phyloP scores from a whole-genome alignment of 352 stramenopile species.

The Phytophthora capsici region DNA sequence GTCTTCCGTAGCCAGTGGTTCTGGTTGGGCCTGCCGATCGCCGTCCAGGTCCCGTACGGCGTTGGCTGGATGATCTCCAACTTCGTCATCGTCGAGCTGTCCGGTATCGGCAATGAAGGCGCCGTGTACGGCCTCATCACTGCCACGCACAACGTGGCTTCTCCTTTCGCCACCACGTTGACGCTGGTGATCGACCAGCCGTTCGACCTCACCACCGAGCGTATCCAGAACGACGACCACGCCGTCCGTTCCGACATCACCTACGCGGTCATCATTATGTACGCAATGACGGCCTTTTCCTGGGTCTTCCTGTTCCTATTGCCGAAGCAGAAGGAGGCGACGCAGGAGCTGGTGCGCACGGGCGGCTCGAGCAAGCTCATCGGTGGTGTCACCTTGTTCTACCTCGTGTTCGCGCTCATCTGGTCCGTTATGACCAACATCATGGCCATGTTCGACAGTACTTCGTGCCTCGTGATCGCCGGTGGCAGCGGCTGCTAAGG shows the following conservation, averaged over 20 bases:
- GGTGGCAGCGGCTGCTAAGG: conserved; percentile 45
- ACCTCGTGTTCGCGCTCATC: conserved; percentile 39
- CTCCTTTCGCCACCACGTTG: conserved; percentile 37
- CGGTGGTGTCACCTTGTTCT: conserved; percentile 37
- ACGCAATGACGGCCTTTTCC: conserved; percentile 38
- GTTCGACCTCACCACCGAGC: conserved; percentile 37
- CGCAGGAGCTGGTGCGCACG: conserved; percentile 37
- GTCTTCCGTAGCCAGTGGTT: conserved; percentile 46
- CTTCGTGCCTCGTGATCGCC: conserved; percentile 43
- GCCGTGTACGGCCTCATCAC: conserved; percentile 51
- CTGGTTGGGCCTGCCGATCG: conserved; percentile 40
- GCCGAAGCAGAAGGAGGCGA: conserved; percentile 43
- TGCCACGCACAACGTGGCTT: conserved; percentile 42
- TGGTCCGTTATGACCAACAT: conserved; percentile 41
- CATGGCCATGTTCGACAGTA: conserved; percentile 38
- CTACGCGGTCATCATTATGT: conserved; percentile 48
- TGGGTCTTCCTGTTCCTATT: conserved; percentile 34
- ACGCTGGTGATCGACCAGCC: conserved; percentile 39
- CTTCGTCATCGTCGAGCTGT: conserved; percentile 50
- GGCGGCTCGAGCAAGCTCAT: conserved; percentile 38
- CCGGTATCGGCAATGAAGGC: conserved; percentile 47
- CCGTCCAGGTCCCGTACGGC: conserved; percentile 45
- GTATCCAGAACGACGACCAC: conserved; percentile 39
- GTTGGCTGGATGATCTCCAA: conserved; percentile 48
- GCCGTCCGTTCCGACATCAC: conserved; percentile 45